These are phyloP conservation scores for Trypanosoma mega DNA, from an alignment of 208 protist genomes.

Conservation along the genomic window DNA sequence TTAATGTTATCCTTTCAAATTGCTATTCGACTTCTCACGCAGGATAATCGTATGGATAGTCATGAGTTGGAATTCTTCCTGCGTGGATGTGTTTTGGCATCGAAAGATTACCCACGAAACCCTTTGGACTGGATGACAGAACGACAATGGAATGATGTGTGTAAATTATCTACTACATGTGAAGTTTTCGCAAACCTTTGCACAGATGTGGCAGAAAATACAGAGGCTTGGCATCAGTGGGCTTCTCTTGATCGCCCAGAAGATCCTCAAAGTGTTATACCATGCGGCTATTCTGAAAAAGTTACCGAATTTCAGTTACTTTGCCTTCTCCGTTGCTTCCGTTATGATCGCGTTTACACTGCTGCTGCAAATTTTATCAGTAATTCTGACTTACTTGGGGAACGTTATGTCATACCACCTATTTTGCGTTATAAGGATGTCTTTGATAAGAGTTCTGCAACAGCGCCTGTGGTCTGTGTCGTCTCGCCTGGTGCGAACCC, in stretches of 20 bases:
- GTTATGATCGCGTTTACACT: constrained; percentile 95
- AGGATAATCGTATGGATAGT: constrained; percentile 77
- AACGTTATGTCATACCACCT: constrained; percentile 95
- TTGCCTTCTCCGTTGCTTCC: constrained; percentile 97
- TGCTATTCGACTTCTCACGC: constrained; percentile 93
- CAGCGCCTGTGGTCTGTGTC: constrained; percentile 98
- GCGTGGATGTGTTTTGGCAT: constrained; percentile 96
- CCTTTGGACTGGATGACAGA: constrained; percentile 93
- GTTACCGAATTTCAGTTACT: constrained; percentile 93
- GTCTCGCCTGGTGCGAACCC: constrained; percentile 98
- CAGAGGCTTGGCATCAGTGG: constrained; percentile 93
- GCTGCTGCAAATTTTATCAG: constrained; percentile 95
- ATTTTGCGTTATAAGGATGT: constrained; percentile 97
- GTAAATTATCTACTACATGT: constrained; percentile 70
- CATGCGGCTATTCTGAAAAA: constrained; percentile 67
- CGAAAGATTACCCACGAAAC: constrained; percentile 86
- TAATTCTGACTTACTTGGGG: constrained; percentile 89
- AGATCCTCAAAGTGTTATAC: constrained; percentile 60
- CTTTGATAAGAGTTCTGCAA: constrained; percentile 90
- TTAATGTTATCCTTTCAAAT: constrained; percentile 99
- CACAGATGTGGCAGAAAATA: constrained; percentile 73
- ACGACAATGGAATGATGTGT: constrained; percentile 96
- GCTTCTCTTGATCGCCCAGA: constrained; percentile 93
- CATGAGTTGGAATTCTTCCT: constrained; percentile 98
- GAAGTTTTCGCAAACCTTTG: constrained; percentile 83